Conservation (phyloP, 257 asterid species). For the Solanum appendiculatum region DNA sequence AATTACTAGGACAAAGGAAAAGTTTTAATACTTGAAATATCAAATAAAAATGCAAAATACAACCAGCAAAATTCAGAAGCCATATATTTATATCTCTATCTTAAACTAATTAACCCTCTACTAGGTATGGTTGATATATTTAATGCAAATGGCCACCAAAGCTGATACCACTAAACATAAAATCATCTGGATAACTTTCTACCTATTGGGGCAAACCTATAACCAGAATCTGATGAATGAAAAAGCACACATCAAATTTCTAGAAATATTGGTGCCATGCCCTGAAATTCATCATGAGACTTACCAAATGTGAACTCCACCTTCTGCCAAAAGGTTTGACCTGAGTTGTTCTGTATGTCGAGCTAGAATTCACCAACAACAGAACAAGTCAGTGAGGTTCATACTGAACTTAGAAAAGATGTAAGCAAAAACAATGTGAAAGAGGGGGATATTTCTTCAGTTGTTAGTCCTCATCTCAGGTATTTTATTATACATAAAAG, state of each 20-base stretch:
- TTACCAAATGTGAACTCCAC: constrained; percentile 87
- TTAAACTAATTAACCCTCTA: not conserved
- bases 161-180: not conserved
- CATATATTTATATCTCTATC: not conserved
- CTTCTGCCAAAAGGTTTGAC: constrained; percentile 77
- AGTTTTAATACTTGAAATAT: not conserved
- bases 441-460: not conserved
- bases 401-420: not conserved
- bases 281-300: not conserved
- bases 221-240: not conserved
- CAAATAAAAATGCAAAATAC: not conserved
- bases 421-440: not conserved
- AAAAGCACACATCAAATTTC: not conserved
- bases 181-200: not conserved
- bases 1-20: not conserved
- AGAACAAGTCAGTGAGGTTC: constrained; percentile 7
- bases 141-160: not conserved
- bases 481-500: not conserved
- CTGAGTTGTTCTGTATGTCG: constrained; percentile 73
- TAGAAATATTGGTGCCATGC: not conserved
- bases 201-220: not conserved
- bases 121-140: not conserved
- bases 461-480: not conserved
- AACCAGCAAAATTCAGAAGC: not conserved
- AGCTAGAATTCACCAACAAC: constrained; percentile 51